phyloP scores from a whole-genome alignment of 129 eudicot genomes.

The Chrysanthemum makinoi region DNA sequence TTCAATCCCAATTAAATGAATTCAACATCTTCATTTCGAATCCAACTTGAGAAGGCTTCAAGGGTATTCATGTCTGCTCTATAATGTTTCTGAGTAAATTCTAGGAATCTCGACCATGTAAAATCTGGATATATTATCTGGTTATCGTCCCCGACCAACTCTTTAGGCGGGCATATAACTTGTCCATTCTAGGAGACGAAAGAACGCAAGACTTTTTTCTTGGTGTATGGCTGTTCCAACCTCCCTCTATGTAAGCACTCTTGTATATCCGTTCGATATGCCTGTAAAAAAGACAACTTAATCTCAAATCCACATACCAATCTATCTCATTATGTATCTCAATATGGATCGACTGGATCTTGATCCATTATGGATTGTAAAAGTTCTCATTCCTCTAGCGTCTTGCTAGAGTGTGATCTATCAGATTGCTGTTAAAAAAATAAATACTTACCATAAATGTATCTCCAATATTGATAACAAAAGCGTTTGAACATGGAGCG shows the following conservation, averaged over 20 bases:
- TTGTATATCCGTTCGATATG: constrained; percentile 81
- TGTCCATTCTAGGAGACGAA: constrained; percentile 71
- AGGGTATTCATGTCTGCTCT: constrained; percentile 82
- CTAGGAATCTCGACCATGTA: constrained; percentile 75
- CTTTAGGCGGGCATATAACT: constrained; percentile 64
- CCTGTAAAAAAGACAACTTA: constrained; percentile 42
- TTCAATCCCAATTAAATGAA: not conserved
- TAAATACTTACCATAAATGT: constrained; percentile 67
- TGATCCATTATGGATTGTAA: too few species aligned
- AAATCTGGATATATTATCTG: constrained; percentile 73
- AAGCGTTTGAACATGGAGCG: constrained; percentile 66
- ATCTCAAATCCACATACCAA: constrained; percentile 1
- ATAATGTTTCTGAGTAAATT: constrained; percentile 81
- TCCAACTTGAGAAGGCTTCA: constrained; percentile 74
- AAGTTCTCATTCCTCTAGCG: too few species aligned
- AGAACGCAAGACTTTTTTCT: constrained; percentile 80
- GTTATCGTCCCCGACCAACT: constrained; percentile 34
- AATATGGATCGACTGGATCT: not conserved
- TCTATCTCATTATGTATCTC: not conserved
- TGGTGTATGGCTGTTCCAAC: constrained; percentile 59
- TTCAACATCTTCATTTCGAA: constrained; percentile 28
- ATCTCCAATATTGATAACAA: constrained; percentile 92
- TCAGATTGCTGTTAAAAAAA: too few species aligned
- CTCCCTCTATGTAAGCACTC: constrained; percentile 94
- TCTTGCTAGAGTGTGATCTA: too few species aligned